Conservation (phyloP, 2,329 filamentous ascomycete genomes). For the Scleromitrula shiraiana region DNA sequence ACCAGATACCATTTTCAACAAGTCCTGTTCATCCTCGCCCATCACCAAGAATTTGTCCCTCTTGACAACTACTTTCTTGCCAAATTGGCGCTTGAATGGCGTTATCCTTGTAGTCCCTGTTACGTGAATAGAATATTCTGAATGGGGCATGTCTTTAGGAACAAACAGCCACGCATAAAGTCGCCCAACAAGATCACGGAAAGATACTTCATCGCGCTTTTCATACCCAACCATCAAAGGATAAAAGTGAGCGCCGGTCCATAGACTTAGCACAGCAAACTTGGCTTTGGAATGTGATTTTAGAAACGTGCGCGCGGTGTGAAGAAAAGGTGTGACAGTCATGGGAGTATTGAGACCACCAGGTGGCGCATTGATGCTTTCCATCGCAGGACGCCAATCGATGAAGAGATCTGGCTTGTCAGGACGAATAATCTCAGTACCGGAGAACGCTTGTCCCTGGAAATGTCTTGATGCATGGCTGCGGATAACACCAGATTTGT, state of each 20-base stretch:
- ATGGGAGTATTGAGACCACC: constrained; percentile 29
- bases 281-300: constrained; percentile 22
- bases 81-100: constrained; percentile 26
- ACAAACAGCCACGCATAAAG: constrained; percentile 41
- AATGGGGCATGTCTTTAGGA: constrained; percentile 38
- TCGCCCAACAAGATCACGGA: constrained; percentile 37
- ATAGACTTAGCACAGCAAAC: constrained; percentile 39
- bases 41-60: constrained; percentile 40
- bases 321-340: constrained; percentile 30
- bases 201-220: constrained; percentile 31
- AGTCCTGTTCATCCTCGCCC: constrained; percentile 35
- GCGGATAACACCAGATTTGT: constrained; percentile 38
- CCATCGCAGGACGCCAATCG: constrained; percentile 30
- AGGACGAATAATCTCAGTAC: constrained; percentile 31
- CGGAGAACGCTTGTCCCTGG: constrained; percentile 33
- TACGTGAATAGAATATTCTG: constrained; percentile 38
- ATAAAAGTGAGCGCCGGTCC: constrained; percentile 42
- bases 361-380: constrained; percentile 21
- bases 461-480: constrained; percentile 21
- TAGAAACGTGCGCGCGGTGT: constrained; percentile 28
- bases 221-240: constrained; percentile 37
- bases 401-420: constrained; percentile 37
- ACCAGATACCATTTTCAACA: constrained; percentile 33
- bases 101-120: constrained; percentile 22
- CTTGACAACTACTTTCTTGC: constrained; percentile 33